Evolutionary conservation across 768 basidiomycete species (phyloP), one percentile per base, ranked within the genome.

Genomic region (Strobilomyces echinocephalus): DNA sequence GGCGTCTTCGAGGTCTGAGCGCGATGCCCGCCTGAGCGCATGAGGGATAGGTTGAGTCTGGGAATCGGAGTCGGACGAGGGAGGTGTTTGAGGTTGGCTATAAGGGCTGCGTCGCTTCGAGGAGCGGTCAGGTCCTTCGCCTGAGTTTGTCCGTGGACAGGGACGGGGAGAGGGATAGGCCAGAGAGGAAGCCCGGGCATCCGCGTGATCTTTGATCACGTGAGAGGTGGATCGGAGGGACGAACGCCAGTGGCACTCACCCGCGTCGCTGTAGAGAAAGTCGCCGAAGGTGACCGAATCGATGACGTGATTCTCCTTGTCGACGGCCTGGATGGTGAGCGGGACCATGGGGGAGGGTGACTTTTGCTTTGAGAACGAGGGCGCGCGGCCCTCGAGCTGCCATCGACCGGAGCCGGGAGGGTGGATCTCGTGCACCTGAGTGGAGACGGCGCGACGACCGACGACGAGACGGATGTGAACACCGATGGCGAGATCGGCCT

Each of bases 381-480:
- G 88, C 0, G 80, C 79, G n/a, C 72, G 63, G 1, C 83, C 85
- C 48, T 81, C 77, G 48, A 89, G 79, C 63, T 84, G 81, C 84
- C 82, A 87, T 43, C 76, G 71, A 31, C 79, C 81, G 51, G 75
- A 76, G 8, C 74, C 69, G 1, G 73, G 64, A 12, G 72, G 63
- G n/a, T 74, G 72, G 0, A 85, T 63, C 60, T 80, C 77, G 41
- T 75, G 74, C 28, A 92, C 85, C 12, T 77, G 77, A 0, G 91
- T 92, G 33, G 75, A 74, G 24, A 92, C 77, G 3, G 88, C 80
- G 57, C 79, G 82, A 54, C 75, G 68, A 30, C 85, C 90, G 58
- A 93, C 75, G 60, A 91, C 82, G 58, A 93, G 81, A 48, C 91
- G 82, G 21, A 91, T 79, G 54, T 78, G 83, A 35, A 87, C 76